Evolutionary conservation across 495 filamentous ascomycete species (phyloP), one percentile per base, ranked within the genome.

Genomic region (Aspergillus kassunensis): DNA sequence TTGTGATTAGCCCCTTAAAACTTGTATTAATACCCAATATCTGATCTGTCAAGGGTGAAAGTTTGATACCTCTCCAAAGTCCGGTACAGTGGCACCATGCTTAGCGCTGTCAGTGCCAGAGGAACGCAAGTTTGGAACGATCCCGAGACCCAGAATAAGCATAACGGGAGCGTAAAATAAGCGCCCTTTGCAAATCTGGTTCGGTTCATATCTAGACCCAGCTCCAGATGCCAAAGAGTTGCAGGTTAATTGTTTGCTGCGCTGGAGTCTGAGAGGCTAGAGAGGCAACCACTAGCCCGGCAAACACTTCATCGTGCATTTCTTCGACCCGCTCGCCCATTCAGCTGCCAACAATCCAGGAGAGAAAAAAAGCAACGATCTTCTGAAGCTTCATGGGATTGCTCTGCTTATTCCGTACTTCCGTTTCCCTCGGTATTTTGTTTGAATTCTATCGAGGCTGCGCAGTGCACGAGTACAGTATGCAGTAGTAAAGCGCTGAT

Each of bases 131-230:
- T 34, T 43, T 44, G 29, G 52, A 55, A 54, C 41, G 31, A 46
- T 47, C 50, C 48, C 52, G 46, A 58, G 50, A 46, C 35, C 47
- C 42, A 34, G 56, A 60, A 63, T 63, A 63, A 63, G 61, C 61
- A 63, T 63, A 63, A 60, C 45, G 34, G 57, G 60, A 63, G 57
- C 61, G 60, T 60, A 55, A 55, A 53, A 48, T 58, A 63, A 58
- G 56, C 56, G 57, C 53, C 25, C 31, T 23, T 46, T 33, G 39
- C 58, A 57, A 63, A 48, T 63, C 45, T 57, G 61, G 61, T 63
- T 58, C 61, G 30, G 33, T 55, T 60, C 57, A 57, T 52, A 63
- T 54, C 41, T 24, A 44, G 43, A 31, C 52, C 41, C 51, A 51
- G 48, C 55, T 39, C 52, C 44, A 48, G 47, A 42, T 39, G 34